Conservation (phyloP, 1,139 yeast species). For the Pichia terricola region DNA sequence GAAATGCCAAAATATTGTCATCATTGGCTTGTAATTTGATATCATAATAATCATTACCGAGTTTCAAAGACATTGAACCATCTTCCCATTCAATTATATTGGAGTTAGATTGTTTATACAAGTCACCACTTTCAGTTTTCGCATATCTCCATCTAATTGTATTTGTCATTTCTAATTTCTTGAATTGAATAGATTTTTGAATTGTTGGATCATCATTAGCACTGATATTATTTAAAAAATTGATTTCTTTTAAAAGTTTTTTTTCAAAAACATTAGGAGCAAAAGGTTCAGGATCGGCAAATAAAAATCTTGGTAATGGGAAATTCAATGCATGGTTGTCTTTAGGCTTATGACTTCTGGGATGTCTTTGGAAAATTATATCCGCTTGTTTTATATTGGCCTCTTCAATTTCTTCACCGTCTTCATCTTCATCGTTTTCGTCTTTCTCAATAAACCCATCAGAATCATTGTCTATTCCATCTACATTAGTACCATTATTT, state of each 20-base stretch:
- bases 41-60: constrained; percentile 85
- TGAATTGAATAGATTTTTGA: constrained; percentile 41
- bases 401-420: constrained; percentile 29
- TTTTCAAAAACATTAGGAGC: constrained; percentile 60
- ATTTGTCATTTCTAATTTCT: constrained; percentile 45
- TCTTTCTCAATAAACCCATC: constrained; percentile 19
- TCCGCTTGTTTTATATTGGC: constrained; percentile 42
- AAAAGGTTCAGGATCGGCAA: constrained; percentile 79
- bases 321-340: constrained; percentile 43
- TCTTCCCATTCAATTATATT: constrained; percentile 92
- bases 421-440: constrained; percentile 26
- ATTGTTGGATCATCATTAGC: constrained; percentile 23
- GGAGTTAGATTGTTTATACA: constrained; percentile 78
- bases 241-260: constrained; percentile 15
- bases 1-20: constrained; percentile 69
- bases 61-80: constrained; percentile 74
- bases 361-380: constrained; percentile 68
- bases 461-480: constrained; percentile 15
- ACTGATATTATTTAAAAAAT: neutral
- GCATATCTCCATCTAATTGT: constrained; percentile 92
- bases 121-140: constrained; percentile 49
- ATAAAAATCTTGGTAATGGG: constrained; percentile 73
- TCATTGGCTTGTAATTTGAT: constrained; percentile 55
- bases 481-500: constrained; percentile 11
- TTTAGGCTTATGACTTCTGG: constrained; percentile 34